phyloP scores from a whole-genome alignment of 2,329 filamentous ascomycete species.

The Epichloe sylvatica region DNA sequence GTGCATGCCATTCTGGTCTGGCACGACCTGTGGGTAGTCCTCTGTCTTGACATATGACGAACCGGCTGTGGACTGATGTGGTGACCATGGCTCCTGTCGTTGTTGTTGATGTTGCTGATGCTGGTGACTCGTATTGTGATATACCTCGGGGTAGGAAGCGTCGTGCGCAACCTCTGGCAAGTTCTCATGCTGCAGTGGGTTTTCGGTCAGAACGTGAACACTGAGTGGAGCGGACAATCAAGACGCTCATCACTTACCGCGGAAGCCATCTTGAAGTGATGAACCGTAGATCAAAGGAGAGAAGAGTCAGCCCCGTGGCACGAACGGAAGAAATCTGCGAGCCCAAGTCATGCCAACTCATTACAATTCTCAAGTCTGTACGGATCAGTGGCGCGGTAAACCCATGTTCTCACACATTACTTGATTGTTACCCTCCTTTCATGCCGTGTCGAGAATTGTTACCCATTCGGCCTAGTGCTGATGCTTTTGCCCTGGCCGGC shows the following conservation, averaged over 20 bases:
- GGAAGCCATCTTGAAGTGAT: neutral
- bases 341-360: neutral
- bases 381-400: too few species aligned
- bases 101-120: neutral
- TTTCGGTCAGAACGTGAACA: neutral
- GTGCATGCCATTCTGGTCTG: neutral
- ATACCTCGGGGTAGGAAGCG: neutral
- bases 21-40: conserved; percentile 1
- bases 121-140: neutral
- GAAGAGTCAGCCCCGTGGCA: neutral
- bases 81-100: neutral
- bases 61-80: neutral
- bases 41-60: neutral
- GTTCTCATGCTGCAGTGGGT: neutral
- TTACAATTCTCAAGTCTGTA: neutral
- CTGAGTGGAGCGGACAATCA: neutral
- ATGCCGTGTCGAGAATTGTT: neutral
- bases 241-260: neutral
- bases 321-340: neutral
- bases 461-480: neutral
- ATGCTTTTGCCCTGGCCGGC: neutral
- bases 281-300: neutral
- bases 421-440: neutral
- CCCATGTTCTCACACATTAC: neutral
- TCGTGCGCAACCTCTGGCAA: conserved; percentile 1